Base-by-base conservation (phyloP, 306 rosid species). In the Herpetospermum pedunculosum region DNA sequence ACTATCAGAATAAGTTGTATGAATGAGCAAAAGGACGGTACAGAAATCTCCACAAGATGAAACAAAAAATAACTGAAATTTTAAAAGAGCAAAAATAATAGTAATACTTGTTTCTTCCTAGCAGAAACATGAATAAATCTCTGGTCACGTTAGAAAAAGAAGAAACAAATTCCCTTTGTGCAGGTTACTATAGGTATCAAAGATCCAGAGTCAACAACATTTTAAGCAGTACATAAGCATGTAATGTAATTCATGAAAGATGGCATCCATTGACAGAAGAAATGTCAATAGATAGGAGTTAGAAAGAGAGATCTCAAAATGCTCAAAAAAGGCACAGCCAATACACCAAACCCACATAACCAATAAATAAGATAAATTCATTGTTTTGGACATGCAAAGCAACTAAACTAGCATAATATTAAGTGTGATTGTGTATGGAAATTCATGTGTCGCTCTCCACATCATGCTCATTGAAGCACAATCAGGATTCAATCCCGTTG, bases 1-100 rank as follows among this genome's bases (percentile, higher is more conserved):
- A 38, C 41, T 29, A 76, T 29, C 26, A 35, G 55, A 76, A 41
- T 38, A 49, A 53, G 46, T 62, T 70, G n/a, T 75, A 58, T 53
- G 25, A 8, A 28, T 70, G 58, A 14, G 19, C 28, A n/a, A 63
- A 12, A 63, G 7, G 6, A 46, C 8, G 1, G 23, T 26, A 46
- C 41, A 46, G 1, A 16, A 70, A 5, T 0, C 4, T 44, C 50
- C 35, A 14, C 35, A 14, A 46, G 52, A 68, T 23, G 26, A 70
- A 70, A 70, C 41, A 70, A 70, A 28, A 15, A 29, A 16, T 8
- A 70, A 46, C 58, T 4, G 41, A 44, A 26, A 16, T 34, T 7
- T 26, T 26, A 8, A 23, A 41, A 1, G 8, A 6, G 8, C 14
- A 44, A 1, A 44, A 7, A 26, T 5, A 14, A 8, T 3, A 15